Conservation (phyloP, 73 alveolate genomes). For the Paramecium sonneborni region DNA sequence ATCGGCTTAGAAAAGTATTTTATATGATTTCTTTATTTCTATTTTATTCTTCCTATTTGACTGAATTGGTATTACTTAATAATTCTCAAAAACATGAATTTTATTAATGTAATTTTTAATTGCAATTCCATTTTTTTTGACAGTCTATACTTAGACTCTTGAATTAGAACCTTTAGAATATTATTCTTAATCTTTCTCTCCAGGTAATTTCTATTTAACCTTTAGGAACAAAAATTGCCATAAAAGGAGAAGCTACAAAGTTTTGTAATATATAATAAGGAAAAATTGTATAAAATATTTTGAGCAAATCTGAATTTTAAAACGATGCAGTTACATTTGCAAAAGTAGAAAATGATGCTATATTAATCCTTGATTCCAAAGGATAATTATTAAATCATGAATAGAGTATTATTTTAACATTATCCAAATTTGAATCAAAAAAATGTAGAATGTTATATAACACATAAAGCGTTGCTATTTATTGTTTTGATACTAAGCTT, state of each 20-base stretch:
- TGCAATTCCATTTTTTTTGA: background rate
- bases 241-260: background rate
- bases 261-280: background rate
- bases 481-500: background rate
- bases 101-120: background rate
- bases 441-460: background rate
- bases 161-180: background rate
- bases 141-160: background rate
- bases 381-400: background rate
- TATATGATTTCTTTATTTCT: background rate
- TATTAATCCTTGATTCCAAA: background rate
- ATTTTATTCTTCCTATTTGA: background rate
- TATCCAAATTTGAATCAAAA: background rate
- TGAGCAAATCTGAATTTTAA: background rate
- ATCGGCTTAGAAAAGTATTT: constrained; percentile 26
- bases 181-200: background rate
- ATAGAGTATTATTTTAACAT: background rate
- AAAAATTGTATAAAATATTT: background rate
- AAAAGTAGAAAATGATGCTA: background rate
- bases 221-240: background rate
- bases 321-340: background rate
- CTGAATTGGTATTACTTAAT: background rate
- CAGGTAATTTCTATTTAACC: background rate
- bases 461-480: background rate
- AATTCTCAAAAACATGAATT: background rate